These are phyloP conservation scores for Xylaria sp. DNA, from an alignment of 2,329 filamentous ascomycete species.

Conservation along the genomic window DNA sequence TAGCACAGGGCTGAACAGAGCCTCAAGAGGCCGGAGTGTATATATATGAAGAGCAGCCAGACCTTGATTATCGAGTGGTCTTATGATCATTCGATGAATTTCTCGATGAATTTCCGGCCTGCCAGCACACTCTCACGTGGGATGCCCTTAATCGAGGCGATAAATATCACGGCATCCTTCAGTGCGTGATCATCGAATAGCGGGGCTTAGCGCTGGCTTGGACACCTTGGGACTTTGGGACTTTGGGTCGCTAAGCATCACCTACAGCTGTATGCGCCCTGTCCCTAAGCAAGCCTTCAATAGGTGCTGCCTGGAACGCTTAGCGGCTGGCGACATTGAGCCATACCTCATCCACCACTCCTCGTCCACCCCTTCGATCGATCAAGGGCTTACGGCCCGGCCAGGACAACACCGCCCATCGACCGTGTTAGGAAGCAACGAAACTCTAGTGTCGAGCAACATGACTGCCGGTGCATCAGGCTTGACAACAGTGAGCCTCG, in stretches of 20 bases:
- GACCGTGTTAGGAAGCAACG: background rate
- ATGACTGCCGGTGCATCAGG: slow-evolving; percentile 3
- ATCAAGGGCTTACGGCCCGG: background rate
- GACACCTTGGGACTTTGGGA: background rate
- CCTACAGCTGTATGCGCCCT: slow-evolving; percentile 23
- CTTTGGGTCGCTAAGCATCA: slow-evolving; percentile 12
- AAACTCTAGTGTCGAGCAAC: slow-evolving; percentile 6
- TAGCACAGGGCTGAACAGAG: slow-evolving; percentile 31
- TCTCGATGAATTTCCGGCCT: slow-evolving; percentile 21
- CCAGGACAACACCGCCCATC: slow-evolving; percentile 6
- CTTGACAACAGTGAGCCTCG: background rate
- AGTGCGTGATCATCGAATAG: slow-evolving; percentile 10
- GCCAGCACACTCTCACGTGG: slow-evolving; percentile 7
- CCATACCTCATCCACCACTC: background rate
- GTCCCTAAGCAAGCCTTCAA: slow-evolving; percentile 6
- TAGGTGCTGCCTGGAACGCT: slow-evolving; percentile 2
- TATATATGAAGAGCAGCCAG: slow-evolving; percentile 35
- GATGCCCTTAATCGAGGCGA: slow-evolving; percentile 4
- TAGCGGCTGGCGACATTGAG: slow-evolving; percentile 8
- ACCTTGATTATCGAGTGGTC: slow-evolving; percentile 26
- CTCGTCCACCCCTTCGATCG: background rate
- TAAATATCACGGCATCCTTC: slow-evolving; percentile 14
- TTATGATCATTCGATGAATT: slow-evolving; percentile 34
- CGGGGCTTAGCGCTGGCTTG: slow-evolving; percentile 7
- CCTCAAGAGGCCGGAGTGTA: slow-evolving; percentile 22